Evolutionary conservation across 257 asterid species (phyloP), one percentile per base, ranked within the genome.

Genomic region (Ilex asprella): DNA sequence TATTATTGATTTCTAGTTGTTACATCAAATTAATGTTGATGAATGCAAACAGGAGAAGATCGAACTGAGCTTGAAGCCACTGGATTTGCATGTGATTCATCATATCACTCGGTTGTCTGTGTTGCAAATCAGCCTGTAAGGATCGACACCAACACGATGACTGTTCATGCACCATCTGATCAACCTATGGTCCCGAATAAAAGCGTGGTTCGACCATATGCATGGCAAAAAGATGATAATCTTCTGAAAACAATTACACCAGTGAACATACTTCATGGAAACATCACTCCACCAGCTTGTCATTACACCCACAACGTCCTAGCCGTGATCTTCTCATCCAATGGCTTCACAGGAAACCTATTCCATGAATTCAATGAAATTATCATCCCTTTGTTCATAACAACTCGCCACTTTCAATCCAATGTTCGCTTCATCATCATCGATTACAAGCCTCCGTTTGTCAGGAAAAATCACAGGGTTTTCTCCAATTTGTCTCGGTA

Each of bases 341-440:
- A 1, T 21, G 27, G 27, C 27, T 21, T 21, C 27, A 21, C 27
- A 21, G 27, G 27, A 1, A 84, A 86, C 63, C 10, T 77, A 4
- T 83, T 75, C 77, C 91, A 81, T 14, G 89, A 84, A 30, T 68
- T 86, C 77, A 84, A 78, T 50, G 89, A 86, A 66, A 67, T 79
- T 2, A 72, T 86, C 52, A 82, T 86, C 13, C 91, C 91, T 2
- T 63, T 86, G 14, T 84, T 70, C 81, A 68, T 86, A 67, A 86
- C 91, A 8, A 52, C 77, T 10, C 73, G 59, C 27, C 87, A 78
- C 66, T 71, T 84, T 63, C 62, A 62, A 31, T 67, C 81, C 12
- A 30, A 14, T 0, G 82, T 79, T 7, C 69, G 58, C 8, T 61
- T 84, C 31, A 55, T 81, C 59, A 39, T 79, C 5, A 68, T 79